Conservation (phyloP, 345 rosid genomes). For the Hibiscus trionum region DNA sequence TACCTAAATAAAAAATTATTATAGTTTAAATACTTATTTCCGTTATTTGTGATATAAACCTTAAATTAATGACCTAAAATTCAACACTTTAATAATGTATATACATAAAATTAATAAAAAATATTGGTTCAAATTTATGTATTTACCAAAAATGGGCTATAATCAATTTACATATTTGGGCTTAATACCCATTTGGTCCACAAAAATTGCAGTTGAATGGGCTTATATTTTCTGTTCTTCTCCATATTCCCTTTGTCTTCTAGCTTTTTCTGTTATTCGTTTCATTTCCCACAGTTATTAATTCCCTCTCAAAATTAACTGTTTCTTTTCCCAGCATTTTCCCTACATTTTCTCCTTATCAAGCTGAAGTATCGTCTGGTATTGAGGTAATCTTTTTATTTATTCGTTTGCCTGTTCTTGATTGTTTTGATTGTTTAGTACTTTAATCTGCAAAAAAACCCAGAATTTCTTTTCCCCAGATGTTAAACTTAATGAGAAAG, state of each 20-base stretch:
- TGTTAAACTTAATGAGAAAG: background rate
- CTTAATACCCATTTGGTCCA: too few species aligned
- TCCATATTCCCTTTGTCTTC: background rate
- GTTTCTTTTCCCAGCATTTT: background rate
- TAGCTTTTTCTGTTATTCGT: background rate
- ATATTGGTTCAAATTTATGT: too few species aligned
- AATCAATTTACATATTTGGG: too few species aligned
- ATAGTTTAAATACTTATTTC: too few species aligned
- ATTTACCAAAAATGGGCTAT: too few species aligned
- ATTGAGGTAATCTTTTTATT: background rate
- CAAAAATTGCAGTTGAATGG: too few species aligned
- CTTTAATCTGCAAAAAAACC: background rate
- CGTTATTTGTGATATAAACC: too few species aligned
- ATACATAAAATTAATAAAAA: too few species aligned
- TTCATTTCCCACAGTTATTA: background rate
- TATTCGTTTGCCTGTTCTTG: background rate
- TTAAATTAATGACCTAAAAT: too few species aligned
- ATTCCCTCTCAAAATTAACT: background rate
- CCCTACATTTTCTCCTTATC: background rate
- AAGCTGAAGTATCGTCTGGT: background rate
- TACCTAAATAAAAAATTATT: too few species aligned
- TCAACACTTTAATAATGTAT: too few species aligned
- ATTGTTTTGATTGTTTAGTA: background rate
- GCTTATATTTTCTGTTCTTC: too few species aligned
- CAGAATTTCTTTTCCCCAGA: background rate